phyloP scores from a whole-genome alignment of 2,329 filamentous ascomycete species.

The Fusarium sp. region DNA sequence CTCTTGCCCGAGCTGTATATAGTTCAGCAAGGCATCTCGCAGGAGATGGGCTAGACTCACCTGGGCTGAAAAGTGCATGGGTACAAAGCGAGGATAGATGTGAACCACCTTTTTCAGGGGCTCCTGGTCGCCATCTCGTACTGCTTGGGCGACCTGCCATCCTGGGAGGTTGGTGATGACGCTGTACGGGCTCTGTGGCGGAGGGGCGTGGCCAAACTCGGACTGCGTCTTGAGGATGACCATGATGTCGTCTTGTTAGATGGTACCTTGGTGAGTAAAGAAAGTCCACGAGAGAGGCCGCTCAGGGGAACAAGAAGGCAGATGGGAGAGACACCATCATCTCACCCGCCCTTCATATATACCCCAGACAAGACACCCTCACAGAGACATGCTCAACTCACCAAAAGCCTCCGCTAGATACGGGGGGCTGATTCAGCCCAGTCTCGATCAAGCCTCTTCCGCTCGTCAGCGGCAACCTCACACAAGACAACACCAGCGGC shows the following conservation, averaged over 20 bases:
- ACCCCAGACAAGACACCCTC: neutral
- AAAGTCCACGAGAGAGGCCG: neutral
- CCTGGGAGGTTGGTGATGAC: conserved; percentile 63
- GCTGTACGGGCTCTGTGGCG: conserved; percentile 63
- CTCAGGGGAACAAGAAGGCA: neutral
- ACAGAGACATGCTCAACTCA: neutral
- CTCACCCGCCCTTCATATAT: neutral
- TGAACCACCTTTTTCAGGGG: conserved; percentile 56
- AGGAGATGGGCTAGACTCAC: conserved; percentile 42
- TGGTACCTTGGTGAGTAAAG: neutral
- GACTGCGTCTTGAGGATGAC: conserved; percentile 57
- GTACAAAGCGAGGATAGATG: conserved; percentile 64
- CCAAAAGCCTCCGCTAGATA: conserved; percentile 3
- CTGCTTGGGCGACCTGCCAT: conserved; percentile 57
- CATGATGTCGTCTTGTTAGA: conserved; percentile 45
- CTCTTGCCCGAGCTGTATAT: conserved; percentile 54
- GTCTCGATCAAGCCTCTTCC: neutral
- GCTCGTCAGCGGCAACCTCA: neutral
- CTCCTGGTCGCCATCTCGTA: conserved; percentile 60
- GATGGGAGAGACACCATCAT: neutral
- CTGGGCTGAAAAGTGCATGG: conserved; percentile 55
- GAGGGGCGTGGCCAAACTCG: conserved; percentile 62
- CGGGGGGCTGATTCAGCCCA: conserved; percentile 4
- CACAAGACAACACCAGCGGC: neutral
- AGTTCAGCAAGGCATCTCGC: no score